Base-by-base conservation (phyloP, 495 filamentous ascomycete genomes). In the Penicillium ochrochloron region DNA sequence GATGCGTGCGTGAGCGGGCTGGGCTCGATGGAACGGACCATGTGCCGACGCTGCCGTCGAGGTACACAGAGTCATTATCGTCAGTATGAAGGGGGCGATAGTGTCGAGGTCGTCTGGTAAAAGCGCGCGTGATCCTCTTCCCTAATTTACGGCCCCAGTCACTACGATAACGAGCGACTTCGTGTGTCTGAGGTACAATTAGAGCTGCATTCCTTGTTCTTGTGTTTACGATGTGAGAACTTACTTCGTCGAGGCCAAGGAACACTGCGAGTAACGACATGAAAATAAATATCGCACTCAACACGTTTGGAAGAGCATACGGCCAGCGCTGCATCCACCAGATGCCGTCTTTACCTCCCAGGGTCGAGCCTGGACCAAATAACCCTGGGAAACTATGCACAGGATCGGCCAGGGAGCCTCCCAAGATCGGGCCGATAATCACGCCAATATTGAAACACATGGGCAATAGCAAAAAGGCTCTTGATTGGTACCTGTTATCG, bases 391-490 rank as follows among this genome's bases (percentile, higher is more conserved):
- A 84, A 41, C 80, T 89, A 3, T 78, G 79, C 1, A 86, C 82
- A 0, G 92, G 92, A 71, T 95, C 90, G 7, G 91, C 89, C 55
- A 94, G 75, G 31, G 87, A 73, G 14, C 92, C 92, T 19, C 91
- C 91, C 2, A 91, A 57, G 21, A 84, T 71, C 9, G 85, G 85
- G 5, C 86, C 88, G 44, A 89, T 80, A 57, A 94, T 89, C 27
- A 92, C 88, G 0, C 91, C 91, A 52, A 84, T 76, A 59, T 93
- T 94, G 64, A 91, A 93, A 46, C 87, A 90, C 83, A 94, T 88
- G 0, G 92, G 92, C 57, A 96, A 70, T n/a, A 95, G 76, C 37
- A 94, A 71, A 61, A 95, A 94, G 0, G 92, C 92, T 34, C 90
- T 82, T 15, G 86, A 87, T 77, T 92, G 91, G 66, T 85, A 90